A percentile compares a stretch with the other conserved stretches of the same genome.
phyloP scores from a whole-genome alignment of 495 filamentous ascomycete species.

The Xylaria castorea region DNA sequence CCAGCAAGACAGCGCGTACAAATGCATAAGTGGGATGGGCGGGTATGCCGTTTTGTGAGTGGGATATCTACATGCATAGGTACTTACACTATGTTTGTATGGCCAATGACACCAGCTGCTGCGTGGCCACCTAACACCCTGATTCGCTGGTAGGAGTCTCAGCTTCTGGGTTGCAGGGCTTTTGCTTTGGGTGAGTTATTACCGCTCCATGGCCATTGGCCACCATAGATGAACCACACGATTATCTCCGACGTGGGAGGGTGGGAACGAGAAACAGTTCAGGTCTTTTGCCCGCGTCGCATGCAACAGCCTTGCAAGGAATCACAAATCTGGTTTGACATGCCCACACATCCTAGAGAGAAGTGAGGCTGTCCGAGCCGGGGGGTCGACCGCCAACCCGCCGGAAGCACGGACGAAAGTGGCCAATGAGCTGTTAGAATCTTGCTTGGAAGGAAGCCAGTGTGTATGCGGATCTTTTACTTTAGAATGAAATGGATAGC shows the following conservation, averaged over 20 bases:
- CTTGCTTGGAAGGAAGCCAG: slow-evolving; percentile 6
- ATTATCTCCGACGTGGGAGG: slow-evolving; percentile 43
- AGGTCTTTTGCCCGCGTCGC: slow-evolving; percentile 37
- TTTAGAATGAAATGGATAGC: slow-evolving; percentile 13
- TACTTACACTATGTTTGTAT: slow-evolving; percentile 8
- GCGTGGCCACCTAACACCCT: slow-evolving; percentile 22
- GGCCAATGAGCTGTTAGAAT: slow-evolving; percentile 1
- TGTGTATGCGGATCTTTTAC: slow-evolving; percentile 1
- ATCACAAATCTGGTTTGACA: slow-evolving; percentile 24
- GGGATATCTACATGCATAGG: slow-evolving; percentile 17
- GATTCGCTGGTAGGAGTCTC: slow-evolving; percentile 34
- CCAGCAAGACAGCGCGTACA: neutral
- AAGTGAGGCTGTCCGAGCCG: slow-evolving; percentile 45
- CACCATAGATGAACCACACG: slow-evolving; percentile 31
- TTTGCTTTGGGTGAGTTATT: neutral
- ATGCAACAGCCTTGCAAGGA: slow-evolving; percentile 48
- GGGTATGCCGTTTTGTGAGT: slow-evolving; percentile 18
- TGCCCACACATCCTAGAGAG: slow-evolving; percentile 40
- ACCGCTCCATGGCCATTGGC: slow-evolving; percentile 18
- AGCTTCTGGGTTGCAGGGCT: slow-evolving; percentile 20
- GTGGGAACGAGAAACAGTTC: slow-evolving; percentile 41
- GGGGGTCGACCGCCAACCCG: slow-evolving; percentile 30
- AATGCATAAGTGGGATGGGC: slow-evolving; percentile 15
- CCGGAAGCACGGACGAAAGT: slow-evolving; percentile 1
- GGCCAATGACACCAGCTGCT: slow-evolving; percentile 22